Evolutionary conservation across 2,329 filamentous ascomycete genomes (phyloP), one percentile per base, ranked within the genome.

Genomic region (Colletotrichum somersetense): DNA sequence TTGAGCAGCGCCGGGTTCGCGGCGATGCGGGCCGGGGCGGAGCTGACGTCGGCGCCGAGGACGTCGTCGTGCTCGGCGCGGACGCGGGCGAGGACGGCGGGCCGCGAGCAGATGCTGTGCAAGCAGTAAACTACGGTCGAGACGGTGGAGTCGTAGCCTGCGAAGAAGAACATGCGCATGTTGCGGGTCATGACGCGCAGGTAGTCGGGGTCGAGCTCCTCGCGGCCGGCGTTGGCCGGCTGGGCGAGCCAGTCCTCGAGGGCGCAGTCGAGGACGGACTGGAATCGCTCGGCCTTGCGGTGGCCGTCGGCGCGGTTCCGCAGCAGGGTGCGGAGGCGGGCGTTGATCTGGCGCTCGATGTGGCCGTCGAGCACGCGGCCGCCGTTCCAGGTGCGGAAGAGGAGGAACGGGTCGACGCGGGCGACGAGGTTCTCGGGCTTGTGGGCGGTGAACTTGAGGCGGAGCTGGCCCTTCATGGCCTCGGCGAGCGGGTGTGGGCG

Each of bases 21-120:
- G 38, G 46, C 46, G 33, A 73, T 59, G 38, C 44, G 35, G 38
- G 62, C 57, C 3, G 71, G 50, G 26, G 71, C 26, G 14, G 62
- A 14, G 20, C n/a, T 20, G 11, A 55, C 3, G 58, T 73, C 67
- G 7, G 80, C 73, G 14, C 86, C 84, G 58, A 89, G 86, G 16
- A 90, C 81, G 1, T 79, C 77, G 74, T 88, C 84, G 74, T 88
- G 86, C 76, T 91, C 89, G 33, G 76, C 77, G 18, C 79, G 77
- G 35, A 82, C 64, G 16, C 74, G 74, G 18, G 74, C 74, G 2
- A 82, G 71, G 11, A 78, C 75, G 10, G 75, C 72, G 1, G 81
- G 80, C 62, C 81, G 76, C 18, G 75, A 74, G 75, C 74, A 77
- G 55, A 81, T 76, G 38, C 77, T 64, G 64, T 79, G 78, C 71